Evolutionary conservation across 2,329 filamentous ascomycete species (phyloP), one percentile per base, ranked within the genome.

Genomic region (Neurospora crassa): DNA sequence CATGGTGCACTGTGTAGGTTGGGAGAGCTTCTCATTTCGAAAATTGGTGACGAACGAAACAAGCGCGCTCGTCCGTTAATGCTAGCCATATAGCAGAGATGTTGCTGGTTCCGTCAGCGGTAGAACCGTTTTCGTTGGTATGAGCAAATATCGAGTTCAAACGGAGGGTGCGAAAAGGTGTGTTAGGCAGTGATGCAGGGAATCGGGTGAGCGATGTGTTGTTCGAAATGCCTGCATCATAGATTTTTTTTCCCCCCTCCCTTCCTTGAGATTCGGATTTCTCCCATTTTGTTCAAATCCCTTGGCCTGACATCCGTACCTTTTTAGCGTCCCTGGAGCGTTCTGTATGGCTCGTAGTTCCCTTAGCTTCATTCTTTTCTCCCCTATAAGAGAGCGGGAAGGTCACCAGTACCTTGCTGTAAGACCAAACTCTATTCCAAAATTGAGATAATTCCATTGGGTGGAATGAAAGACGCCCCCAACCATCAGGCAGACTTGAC

Each of bases 51-150:
- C 68, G 77, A 81, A 78, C 24, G 53, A 63, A 63, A 63, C 79
- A 81, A 82, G 79, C 80, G 81, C 79, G 80, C 74, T 63, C 29
- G 29, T 63, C 67, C 71, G 67, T 69, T 79, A 78, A 79, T 77
- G 78, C 80, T 79, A 79, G 75, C 72, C 74, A 71, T 41, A 73
- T 72, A 73, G 75, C 74, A 79, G 79, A 79, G 79, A 76, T 77
- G 76, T 77, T 77, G 78, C 78, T 70, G 75, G 75, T 77, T 78
- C 76, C 74, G 71, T 72, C 43, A 70, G 43, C 53, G 53, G 72
- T 37, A 63, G 8, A 63, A 37, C 53, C 68, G 47, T 42, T 74
- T 69, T 75, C 70, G 75, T 77, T 76, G 74, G 76, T 63, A 67
- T 69, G 43, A 67, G 67, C 70, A 70, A 73, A 73, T 43, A 73